Evolutionary conservation across 805 yeast genomes (phyloP).

Genomic region (Candida yuanshanica): DNA sequence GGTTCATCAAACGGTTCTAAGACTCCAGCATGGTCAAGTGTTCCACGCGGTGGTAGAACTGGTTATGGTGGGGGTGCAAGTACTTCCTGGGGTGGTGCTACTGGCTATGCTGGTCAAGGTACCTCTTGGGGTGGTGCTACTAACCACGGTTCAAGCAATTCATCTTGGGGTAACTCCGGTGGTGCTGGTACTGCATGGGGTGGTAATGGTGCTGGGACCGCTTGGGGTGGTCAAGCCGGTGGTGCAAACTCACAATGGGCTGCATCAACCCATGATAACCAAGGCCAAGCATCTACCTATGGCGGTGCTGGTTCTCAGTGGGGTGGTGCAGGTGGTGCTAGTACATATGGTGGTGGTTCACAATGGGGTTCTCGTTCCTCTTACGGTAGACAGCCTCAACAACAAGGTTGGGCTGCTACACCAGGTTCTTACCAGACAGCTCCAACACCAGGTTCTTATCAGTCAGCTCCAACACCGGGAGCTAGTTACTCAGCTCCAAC

Average conservation of each 20-base stretch:
- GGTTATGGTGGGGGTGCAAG: conserved; percentile 36
- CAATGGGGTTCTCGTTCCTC: conserved; percentile 33
- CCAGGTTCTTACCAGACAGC: conserved; percentile 27
- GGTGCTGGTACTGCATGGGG: conserved; percentile 39
- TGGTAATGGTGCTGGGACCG: conserved; percentile 37
- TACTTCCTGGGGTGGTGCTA: conserved; percentile 38
- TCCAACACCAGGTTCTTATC: conserved; percentile 30
- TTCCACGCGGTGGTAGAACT: conserved; percentile 27
- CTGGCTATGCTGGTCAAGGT: conserved; percentile 38
- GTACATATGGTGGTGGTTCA: conserved; percentile 37
- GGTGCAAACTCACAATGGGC: conserved; percentile 28
- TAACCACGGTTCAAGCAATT: conserved; percentile 30
- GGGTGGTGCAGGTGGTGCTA: conserved; percentile 29
- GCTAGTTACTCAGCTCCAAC: conserved; percentile 24
- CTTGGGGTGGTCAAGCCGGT: conserved; percentile 38
- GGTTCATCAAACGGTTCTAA: conserved; percentile 30
- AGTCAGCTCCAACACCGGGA: conserved; percentile 34
- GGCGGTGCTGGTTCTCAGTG: conserved; percentile 26
- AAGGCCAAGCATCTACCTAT: conserved; percentile 26
- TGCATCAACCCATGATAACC: neutral
- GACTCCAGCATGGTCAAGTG: conserved; percentile 39
- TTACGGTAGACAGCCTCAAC: conserved; percentile 11
- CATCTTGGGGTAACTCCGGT: conserved; percentile 30
- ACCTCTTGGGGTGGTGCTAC: conserved; percentile 40
- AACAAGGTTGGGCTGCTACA: conserved; percentile 21